Percentiles rank a stretch among this genome's conserved stretches.
These are phyloP conservation scores for Adansonia gregorii DNA, from an alignment of 441 rosid genomes.

Conservation along the genomic window DNA sequence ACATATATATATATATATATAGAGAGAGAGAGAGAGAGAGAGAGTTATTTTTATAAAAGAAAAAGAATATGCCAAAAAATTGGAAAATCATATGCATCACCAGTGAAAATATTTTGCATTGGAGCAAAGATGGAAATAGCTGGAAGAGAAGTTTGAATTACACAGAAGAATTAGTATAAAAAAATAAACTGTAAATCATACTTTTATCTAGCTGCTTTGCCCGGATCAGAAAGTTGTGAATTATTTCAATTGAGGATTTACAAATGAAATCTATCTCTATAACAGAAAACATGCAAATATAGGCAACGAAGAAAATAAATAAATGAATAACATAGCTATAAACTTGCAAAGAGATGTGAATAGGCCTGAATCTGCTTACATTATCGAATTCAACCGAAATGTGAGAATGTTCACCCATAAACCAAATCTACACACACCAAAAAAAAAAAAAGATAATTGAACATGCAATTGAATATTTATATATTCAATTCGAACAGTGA, in stretches of 20 bases:
- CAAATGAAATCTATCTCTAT: neutral
- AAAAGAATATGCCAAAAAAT: neutral
- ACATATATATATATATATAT: neutral
- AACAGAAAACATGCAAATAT: neutral
- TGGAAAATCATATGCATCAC: neutral
- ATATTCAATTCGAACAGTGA: neutral
- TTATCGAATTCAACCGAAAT: constrained; percentile 87
- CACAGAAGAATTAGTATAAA: neutral
- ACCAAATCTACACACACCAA: constrained; percentile 61
- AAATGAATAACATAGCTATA: neutral
- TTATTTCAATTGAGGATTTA: neutral
- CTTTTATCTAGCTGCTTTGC: constrained; percentile 1
- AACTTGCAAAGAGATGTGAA: neutral
- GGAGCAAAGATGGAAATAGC: constrained; percentile 4
- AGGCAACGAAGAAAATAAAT: constrained; percentile 2
- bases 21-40: too few relatives aligned
- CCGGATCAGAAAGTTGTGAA: neutral
- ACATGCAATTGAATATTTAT: constrained; percentile 20
- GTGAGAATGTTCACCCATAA: constrained; percentile 93
- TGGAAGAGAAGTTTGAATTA: neutral
- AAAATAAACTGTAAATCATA: neutral
- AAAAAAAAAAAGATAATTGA: constrained; percentile 21
- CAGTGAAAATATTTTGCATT: constrained; percentile 3
- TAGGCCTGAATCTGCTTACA: constrained; percentile 53
- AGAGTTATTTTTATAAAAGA: neutral